These are phyloP conservation scores for Cladosporium colombiae DNA, from an alignment of 2,329 filamentous ascomycete genomes.

Conservation along the genomic window DNA sequence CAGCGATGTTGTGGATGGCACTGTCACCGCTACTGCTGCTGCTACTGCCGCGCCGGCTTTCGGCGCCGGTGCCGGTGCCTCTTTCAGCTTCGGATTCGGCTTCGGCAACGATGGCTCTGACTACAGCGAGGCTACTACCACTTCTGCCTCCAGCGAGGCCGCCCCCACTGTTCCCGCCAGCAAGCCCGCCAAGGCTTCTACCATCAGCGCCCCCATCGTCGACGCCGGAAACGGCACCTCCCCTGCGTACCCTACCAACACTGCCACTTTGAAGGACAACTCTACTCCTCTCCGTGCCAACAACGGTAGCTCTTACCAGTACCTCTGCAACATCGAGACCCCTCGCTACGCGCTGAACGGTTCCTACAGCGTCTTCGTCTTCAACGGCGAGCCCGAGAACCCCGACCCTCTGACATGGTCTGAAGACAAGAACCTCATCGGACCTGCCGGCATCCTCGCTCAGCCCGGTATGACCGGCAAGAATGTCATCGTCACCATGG, in stretches of 20 bases:
- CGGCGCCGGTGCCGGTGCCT: slow-evolving; percentile 1
- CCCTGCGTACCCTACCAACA: slow-evolving; percentile 10
- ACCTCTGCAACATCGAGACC: slow-evolving; percentile 66
- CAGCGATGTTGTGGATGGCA: slow-evolving; percentile 2
- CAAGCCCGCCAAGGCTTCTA: background rate
- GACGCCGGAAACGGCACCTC: slow-evolving; percentile 14
- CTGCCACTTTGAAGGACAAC: slow-evolving; percentile 15
- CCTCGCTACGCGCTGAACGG: slow-evolving; percentile 60
- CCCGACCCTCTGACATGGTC: slow-evolving; percentile 53
- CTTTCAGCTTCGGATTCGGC: slow-evolving; percentile 6
- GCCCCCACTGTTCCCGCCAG: background rate
- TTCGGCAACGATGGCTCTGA: background rate
- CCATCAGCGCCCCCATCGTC: background rate
- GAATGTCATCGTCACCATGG: slow-evolving; percentile 39
- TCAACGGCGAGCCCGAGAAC: slow-evolving; percentile 56
- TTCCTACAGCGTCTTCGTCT: slow-evolving; percentile 67
- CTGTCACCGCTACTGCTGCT: slow-evolving; percentile 1
- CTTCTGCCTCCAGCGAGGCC: background rate
- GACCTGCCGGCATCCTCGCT: slow-evolving; percentile 55
- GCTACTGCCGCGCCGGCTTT: slow-evolving; percentile 1
- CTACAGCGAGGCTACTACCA: background rate
- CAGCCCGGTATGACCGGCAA: slow-evolving; percentile 29
- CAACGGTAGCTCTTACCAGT: slow-evolving; percentile 59
- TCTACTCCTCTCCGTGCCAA: slow-evolving; percentile 32
- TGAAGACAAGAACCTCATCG: slow-evolving; percentile 57